Percentiles rank a stretch among this genome's conserved stretches.
These are phyloP conservation scores for Scheffersomyces insectosa DNA, from an alignment of 1,139 yeast genomes.

Conservation along the genomic window DNA sequence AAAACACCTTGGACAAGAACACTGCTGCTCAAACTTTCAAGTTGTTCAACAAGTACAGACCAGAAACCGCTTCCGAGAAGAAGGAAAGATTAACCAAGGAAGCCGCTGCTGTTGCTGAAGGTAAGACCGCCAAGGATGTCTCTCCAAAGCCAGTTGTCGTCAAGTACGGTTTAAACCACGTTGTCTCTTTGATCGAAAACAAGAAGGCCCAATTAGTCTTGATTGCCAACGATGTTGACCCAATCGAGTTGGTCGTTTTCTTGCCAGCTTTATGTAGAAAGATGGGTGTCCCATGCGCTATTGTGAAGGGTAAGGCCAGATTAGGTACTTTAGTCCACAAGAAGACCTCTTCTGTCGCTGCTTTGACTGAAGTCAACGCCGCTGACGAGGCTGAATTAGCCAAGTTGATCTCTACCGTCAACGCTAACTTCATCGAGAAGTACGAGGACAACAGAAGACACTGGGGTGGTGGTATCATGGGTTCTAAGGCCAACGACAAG, in stretches of 20 bases:
- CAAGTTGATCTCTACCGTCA: slow-evolving; percentile 86
- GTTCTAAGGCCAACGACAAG: slow-evolving; percentile 87
- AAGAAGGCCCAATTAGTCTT: slow-evolving; percentile 96
- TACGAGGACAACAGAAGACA: slow-evolving; percentile 95
- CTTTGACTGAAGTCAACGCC: slow-evolving; percentile 88
- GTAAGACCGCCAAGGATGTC: slow-evolving; percentile 93
- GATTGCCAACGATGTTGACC: slow-evolving; percentile 98
- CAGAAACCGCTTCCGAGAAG: slow-evolving; percentile 96
- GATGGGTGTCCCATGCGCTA: slow-evolving; percentile 99
- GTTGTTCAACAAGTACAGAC: slow-evolving; percentile 97
- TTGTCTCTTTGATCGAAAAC: slow-evolving; percentile 94
- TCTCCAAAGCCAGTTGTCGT: slow-evolving; percentile 94
- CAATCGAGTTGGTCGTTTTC: slow-evolving; percentile 94
- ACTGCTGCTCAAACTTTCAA: slow-evolving; percentile 96
- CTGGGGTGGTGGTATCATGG: slow-evolving; percentile 99
- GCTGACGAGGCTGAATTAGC: slow-evolving; percentile 96
- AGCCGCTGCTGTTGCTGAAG: slow-evolving; percentile 98
- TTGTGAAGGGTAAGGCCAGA: slow-evolving; percentile 98
- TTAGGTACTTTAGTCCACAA: slow-evolving; percentile 96
- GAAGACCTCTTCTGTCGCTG: slow-evolving; percentile 96
- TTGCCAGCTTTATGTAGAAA: slow-evolving; percentile 98
- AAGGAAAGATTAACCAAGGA: slow-evolving; percentile 98
- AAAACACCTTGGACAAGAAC: slow-evolving; percentile 94
- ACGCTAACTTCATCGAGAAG: slow-evolving; percentile 88
- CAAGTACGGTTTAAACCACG: slow-evolving; percentile 98